Conservation (phyloP, 1,284 basidiomycete genomes). For the Ustilago loliicola region DNA sequence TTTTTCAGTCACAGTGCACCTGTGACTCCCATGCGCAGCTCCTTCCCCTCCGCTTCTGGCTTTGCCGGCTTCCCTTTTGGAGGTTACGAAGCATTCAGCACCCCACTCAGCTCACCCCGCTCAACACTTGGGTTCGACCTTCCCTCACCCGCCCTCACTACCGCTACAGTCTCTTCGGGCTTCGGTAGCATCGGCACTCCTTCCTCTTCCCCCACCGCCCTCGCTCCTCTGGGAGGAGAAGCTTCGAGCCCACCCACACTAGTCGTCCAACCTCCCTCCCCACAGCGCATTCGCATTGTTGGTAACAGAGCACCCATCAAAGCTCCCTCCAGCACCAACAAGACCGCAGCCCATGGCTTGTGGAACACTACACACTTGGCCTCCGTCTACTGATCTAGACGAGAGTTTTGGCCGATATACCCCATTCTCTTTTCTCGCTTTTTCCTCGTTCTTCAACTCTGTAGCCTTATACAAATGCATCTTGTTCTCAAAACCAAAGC, state of each 20-base stretch:
- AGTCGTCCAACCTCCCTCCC: slow-evolving; percentile 43
- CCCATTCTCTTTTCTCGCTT: neutral
- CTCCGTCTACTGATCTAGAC: slow-evolving; percentile 36
- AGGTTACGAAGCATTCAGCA: slow-evolving; percentile 12
- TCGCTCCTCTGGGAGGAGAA: neutral
- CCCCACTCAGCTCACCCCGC: slow-evolving; percentile 7
- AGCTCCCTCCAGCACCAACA: neutral
- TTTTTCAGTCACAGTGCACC: slow-evolving; percentile 29
- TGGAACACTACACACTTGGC: slow-evolving; percentile 17
- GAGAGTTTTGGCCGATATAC: slow-evolving; percentile 10
- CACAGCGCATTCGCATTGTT: slow-evolving; percentile 18
- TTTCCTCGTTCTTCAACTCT: neutral
- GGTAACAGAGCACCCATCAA: neutral
- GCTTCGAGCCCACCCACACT: slow-evolving; percentile 27
- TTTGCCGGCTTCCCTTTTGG: slow-evolving; percentile 1
- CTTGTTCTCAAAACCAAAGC: neutral
- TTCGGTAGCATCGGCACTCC: slow-evolving; percentile 11
- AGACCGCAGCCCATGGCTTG: neutral
- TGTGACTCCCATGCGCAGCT: slow-evolving; percentile 12
- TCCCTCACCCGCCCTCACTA: slow-evolving; percentile 28
- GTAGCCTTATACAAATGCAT: slow-evolving; percentile 7
- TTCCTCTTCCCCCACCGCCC: slow-evolving; percentile 11
- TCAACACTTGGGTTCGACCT: neutral
- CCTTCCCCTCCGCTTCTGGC: neutral
- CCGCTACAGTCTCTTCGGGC: slow-evolving; percentile 2